A percentile compares a stretch with the other conserved stretches of the same genome.
Conservation (phyloP, 768 basidiomycete species). For the Russula sp. region DNA sequence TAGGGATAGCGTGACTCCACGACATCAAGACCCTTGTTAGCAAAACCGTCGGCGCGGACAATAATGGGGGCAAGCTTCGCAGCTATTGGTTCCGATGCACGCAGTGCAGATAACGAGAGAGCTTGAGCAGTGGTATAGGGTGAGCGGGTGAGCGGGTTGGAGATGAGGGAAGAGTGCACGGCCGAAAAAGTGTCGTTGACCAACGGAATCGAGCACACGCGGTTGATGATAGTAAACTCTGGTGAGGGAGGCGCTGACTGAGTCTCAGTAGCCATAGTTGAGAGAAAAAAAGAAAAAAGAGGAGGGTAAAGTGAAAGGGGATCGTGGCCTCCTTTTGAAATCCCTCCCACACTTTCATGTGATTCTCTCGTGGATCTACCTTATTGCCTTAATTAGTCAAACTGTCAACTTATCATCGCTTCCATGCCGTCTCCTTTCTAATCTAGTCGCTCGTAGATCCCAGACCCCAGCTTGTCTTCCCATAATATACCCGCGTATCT, state of each 20-base stretch:
- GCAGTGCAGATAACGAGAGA: constrained; percentile 36
- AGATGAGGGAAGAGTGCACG: constrained; percentile 51
- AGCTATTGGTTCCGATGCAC: constrained; percentile 57
- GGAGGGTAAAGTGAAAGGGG: background rate
- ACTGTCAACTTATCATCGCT: background rate
- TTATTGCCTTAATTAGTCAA: background rate
- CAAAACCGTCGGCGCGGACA: constrained; percentile 52
- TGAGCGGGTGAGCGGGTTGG: constrained; percentile 52
- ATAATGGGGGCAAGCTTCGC: constrained; percentile 59
- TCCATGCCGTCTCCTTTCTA: background rate
- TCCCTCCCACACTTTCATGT: constrained; percentile 4
- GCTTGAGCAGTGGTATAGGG: constrained; percentile 61
- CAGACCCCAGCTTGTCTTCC: background rate
- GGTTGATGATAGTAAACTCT: constrained; percentile 52
- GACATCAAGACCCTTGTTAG: constrained; percentile 67
- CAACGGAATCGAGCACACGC: constrained; percentile 68
- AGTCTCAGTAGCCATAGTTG: constrained; percentile 33
- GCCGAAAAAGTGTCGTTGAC: constrained; percentile 56
- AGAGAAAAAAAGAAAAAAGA: background rate
- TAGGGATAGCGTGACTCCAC: constrained; percentile 70
- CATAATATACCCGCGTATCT: background rate
- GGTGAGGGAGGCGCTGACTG: constrained; percentile 32
- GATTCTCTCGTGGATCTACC: background rate
- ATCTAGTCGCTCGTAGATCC: background rate
- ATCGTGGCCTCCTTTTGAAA: background rate